phyloP scores from a whole-genome alignment of 2,329 filamentous ascomycete species.

The Pestalotiopsis sp. region DNA sequence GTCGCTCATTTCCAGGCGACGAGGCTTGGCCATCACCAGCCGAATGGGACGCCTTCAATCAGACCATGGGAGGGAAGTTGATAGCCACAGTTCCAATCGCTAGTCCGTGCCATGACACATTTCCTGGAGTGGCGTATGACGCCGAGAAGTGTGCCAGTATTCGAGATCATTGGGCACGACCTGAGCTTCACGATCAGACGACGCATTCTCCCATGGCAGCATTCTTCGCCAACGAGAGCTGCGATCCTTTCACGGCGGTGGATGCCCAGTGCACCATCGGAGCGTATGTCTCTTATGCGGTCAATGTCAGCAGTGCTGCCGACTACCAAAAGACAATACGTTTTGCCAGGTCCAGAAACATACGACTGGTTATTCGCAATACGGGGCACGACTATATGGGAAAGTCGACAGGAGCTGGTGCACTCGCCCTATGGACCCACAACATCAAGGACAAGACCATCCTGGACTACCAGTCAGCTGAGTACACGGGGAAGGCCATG shows the following conservation, averaged over 20 bases:
- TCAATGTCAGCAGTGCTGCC: not conserved
- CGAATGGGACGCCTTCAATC: not conserved
- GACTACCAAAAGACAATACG: not conserved
- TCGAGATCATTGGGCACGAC: not conserved
- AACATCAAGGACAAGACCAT: not conserved
- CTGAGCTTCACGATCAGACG: not conserved
- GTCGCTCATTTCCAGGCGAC: not conserved
- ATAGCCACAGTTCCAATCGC: not conserved
- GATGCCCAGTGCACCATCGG: not conserved
- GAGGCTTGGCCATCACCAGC: not conserved
- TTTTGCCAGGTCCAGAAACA: not conserved
- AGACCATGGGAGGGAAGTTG: not conserved
- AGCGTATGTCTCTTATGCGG: not conserved
- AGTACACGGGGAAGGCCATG: not conserved
- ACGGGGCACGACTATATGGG: constrained; percentile 5
- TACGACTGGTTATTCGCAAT: constrained; percentile 1
- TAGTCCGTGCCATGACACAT: not conserved
- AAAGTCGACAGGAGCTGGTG: constrained; percentile 3
- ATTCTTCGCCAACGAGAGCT: not conserved
- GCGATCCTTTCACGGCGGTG: not conserved
- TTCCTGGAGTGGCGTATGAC: not conserved
- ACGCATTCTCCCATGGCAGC: not conserved
- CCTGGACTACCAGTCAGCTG: not conserved
- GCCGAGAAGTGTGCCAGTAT: not conserved
- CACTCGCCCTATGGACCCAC: constrained; percentile 5